Evolutionary conservation across 2,329 filamentous ascomycete genomes (phyloP).

Genomic region (Xylariaceae sp.): DNA sequence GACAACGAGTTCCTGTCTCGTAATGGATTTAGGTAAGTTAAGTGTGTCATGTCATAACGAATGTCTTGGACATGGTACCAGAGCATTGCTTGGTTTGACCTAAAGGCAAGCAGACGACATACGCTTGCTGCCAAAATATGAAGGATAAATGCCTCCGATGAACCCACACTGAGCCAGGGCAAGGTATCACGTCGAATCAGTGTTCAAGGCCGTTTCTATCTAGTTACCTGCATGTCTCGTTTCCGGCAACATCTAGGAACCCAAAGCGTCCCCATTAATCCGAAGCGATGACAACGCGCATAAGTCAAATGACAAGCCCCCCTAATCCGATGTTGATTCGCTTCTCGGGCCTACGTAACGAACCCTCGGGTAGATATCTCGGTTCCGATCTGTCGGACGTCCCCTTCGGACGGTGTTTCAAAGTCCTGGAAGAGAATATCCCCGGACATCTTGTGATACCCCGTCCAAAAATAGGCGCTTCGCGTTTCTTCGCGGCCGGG

Average conservation of each 20-base stretch:
- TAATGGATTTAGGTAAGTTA: too few species aligned
- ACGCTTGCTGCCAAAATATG: too few species aligned
- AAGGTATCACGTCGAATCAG: too few species aligned
- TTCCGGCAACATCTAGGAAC: background rate
- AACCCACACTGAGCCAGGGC: too few species aligned
- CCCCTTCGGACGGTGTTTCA: constrained; percentile 15
- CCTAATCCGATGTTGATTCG: background rate
- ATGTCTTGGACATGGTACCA: too few species aligned
- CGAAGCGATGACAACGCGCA: background rate
- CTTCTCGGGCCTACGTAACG: background rate
- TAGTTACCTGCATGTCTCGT: background rate
- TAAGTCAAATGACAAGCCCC: background rate
- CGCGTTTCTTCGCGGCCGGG: too few species aligned
- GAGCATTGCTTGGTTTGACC: too few species aligned
- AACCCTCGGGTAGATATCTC: background rate
- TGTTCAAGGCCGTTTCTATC: background rate
- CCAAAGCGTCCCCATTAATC: background rate
- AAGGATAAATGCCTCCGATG: too few species aligned
- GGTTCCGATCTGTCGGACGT: constrained; percentile 12
- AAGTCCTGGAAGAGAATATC: background rate
- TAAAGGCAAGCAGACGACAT: too few species aligned
- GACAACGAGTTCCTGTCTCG: background rate
- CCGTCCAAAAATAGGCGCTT: too few species aligned
- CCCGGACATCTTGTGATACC: background rate
- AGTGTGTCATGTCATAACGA: too few species aligned